Conservation (phyloP, 75 land plant genomes). For the Sequoiadendron giganteum region DNA sequence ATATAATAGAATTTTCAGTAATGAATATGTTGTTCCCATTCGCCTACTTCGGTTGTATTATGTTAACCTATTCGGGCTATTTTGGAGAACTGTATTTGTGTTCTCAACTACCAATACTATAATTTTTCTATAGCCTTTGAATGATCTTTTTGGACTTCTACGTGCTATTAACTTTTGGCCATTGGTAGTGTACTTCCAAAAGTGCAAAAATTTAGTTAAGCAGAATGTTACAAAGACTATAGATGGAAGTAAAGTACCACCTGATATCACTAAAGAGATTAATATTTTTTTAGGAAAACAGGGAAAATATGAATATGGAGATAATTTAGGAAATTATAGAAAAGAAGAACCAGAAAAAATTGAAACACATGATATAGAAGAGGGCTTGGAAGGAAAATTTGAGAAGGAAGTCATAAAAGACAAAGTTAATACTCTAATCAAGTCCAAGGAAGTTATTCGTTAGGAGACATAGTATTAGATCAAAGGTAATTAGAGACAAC, state of each 20-base stretch:
- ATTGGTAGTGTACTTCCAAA: no score
- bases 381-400: not conserved
- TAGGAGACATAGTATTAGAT: not conserved
- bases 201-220: no score
- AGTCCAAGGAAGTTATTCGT: not conserved
- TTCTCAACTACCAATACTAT: no score
- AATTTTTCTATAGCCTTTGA: no score
- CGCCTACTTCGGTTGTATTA: no score
- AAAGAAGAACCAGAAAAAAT: not conserved
- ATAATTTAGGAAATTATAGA: not conserved
- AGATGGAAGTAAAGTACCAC: not conserved
- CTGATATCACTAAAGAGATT: not conserved
- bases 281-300: not conserved
- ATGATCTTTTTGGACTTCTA: no score
- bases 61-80: no score
- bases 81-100: no score
- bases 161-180: no score
- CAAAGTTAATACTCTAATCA: not conserved
- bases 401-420: not conserved
- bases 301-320: not conserved
- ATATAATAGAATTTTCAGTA: no score
- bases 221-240: not conserved
- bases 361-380: not conserved
- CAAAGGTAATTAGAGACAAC: not conserved
- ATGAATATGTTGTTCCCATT: no score